Percentiles rank a stretch among this genome's conserved stretches.
Evolutionary conservation across 345 rosid species (phyloP).

Genomic region (Brassica rapa): DNA sequence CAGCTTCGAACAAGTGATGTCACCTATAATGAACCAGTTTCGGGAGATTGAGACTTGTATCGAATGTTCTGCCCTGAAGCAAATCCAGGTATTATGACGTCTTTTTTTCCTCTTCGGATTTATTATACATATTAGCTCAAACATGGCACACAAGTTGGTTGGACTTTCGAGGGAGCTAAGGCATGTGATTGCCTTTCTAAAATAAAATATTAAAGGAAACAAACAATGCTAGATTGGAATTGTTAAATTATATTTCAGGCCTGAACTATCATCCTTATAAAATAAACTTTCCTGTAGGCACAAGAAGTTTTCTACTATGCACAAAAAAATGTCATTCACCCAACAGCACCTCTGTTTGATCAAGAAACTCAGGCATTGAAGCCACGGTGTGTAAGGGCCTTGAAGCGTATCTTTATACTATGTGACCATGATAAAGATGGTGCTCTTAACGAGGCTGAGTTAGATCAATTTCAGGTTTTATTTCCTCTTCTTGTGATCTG

Average conservation of each 20-base stretch:
- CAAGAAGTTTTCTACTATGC: slow-evolving; percentile 99
- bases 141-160: neutral
- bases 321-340: slow-evolving; percentile 94
- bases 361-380: slow-evolving; percentile 88
- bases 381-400: slow-evolving; percentile 32
- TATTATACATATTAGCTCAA: slow-evolving; percentile 3
- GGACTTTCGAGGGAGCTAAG: no score
- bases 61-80: slow-evolving; percentile 81
- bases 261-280: slow-evolving; percentile 11
- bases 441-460: neutral
- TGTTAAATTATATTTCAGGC: neutral
- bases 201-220: no score
- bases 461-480: neutral
- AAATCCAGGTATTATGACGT: slow-evolving; percentile 65
- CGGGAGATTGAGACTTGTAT: slow-evolving; percentile 97
- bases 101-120: slow-evolving; percentile 10
- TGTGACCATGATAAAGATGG: neutral
- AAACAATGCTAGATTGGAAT: no score
- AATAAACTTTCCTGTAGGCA: slow-evolving; percentile 47
- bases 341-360: slow-evolving; percentile 89
- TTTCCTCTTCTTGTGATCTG: neutral
- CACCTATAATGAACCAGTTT: slow-evolving; percentile 93
- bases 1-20: slow-evolving; percentile 81
- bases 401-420: neutral
- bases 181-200: no score